phyloP scores from a whole-genome alignment of 73 alveolate species.

The Stentor roeselii region DNA sequence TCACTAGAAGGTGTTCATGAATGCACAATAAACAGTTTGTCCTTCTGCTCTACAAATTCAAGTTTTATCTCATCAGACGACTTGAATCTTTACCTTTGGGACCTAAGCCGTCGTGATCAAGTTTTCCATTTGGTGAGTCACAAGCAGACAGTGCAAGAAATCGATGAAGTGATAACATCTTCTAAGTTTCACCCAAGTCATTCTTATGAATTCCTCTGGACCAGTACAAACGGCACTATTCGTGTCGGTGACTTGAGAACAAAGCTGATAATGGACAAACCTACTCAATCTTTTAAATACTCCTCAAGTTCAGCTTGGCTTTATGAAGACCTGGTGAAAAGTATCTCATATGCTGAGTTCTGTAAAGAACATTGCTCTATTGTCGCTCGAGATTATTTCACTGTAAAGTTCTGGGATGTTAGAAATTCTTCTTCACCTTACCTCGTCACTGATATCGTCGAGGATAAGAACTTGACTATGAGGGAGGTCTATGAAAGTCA shows the following conservation, averaged over 20 bases:
- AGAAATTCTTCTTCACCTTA: neutral
- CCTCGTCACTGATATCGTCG: neutral
- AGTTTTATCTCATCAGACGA: slow-evolving; percentile 19
- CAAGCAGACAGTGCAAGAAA: neutral
- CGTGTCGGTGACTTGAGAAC: slow-evolving; percentile 5
- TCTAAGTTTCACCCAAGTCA: neutral
- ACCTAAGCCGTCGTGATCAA: neutral
- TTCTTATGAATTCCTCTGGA: neutral
- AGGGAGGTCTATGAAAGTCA: neutral
- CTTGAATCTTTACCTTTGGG: neutral
- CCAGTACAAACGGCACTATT: slow-evolving; percentile 15
- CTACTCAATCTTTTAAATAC: slow-evolving; percentile 1
- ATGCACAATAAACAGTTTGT: slow-evolving; percentile 17
- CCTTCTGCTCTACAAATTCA: neutral
- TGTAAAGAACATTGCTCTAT: neutral
- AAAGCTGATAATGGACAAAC: neutral
- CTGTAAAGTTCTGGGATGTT: slow-evolving; percentile 11
- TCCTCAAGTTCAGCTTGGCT: neutral
- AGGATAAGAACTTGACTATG: neutral
- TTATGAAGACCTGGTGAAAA: neutral
- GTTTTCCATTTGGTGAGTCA: neutral
- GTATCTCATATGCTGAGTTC: slow-evolving; percentile 19
- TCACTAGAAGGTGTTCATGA: slow-evolving; percentile 24
- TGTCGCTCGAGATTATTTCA: slow-evolving; percentile 21
- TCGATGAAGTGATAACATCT: slow-evolving; percentile 9